Evolutionary conservation across 1,284 basidiomycete species (phyloP), one percentile per base, ranked within the genome.

Genomic region (Schizopora paradoxa): DNA sequence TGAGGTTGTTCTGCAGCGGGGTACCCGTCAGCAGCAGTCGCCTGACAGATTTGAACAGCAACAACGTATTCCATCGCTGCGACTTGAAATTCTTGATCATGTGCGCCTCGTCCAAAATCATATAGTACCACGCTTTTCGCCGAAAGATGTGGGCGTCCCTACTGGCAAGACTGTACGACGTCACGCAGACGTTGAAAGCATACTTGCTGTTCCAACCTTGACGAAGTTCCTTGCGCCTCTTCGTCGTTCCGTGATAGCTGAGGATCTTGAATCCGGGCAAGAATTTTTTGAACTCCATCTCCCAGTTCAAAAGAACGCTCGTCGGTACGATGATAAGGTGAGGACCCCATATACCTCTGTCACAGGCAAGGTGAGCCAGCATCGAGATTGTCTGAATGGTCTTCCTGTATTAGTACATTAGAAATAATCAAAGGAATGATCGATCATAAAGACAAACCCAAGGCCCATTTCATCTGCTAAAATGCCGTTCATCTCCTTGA

Each of bases 281-380:
- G 61, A 97, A 97, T 66, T 96, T 96, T 66, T 97, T 96, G 73
- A 97, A 97, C 63, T 97, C 94, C 88, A 97, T 95, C 64, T 96
- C 94, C 94, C 94, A 98, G 61, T 98, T 97, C 48, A 97, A 74
- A 52, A 98, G 77, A 47, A 97, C 94, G 51, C 89, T 92, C 1
- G 94, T 97, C 1, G 94, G 92, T 8, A 95, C 93, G 56, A 97
- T 82, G 60, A 98, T 92, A 23, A 97, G 77, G 66, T 97, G 94
- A 2, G 94, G 94, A 0, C 95, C 95, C 93, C 94, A 97, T 49
- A 95, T 90, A 5, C 94, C 94, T 42, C 85, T 77, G 63, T 95
- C 91, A 61, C 93, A 96, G 11, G 93, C 93, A 10, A 98, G 76
- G 65, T 97, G 91, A 6, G 90, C 94, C 1, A 98, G 73, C 3